Conservation (phyloP, 75 land plant genomes). For the Sequoiadendron giganteum region DNA sequence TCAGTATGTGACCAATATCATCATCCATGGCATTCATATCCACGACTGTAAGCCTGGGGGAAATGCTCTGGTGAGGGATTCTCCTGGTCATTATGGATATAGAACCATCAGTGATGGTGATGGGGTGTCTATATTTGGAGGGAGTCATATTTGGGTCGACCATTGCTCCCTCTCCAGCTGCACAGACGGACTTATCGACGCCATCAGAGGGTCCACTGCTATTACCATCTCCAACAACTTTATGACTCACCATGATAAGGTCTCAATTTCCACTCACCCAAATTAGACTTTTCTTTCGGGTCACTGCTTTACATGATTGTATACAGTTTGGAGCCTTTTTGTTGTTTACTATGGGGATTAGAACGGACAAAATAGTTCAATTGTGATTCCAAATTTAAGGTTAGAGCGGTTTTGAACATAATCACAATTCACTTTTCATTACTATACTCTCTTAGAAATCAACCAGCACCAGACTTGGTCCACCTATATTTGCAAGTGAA, state of each 20-base stretch:
- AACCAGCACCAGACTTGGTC: too few relatives aligned
- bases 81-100: constrained; percentile 22
- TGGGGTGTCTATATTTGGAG: constrained; percentile 36
- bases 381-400: too few relatives aligned
- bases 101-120: constrained; percentile 47
- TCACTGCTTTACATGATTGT: background rate
- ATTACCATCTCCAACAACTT: constrained; percentile 45
- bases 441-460: too few relatives aligned
- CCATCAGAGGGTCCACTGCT: constrained; percentile 33
- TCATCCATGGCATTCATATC: constrained; percentile 46
- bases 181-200: constrained; percentile 42
- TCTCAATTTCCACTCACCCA: constrained; percentile 10
- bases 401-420: too few relatives aligned
- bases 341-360: background rate
- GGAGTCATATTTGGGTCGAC: constrained; percentile 47
- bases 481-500: too few relatives aligned
- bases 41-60: constrained; percentile 32
- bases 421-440: too few relatives aligned
- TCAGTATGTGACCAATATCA: constrained; percentile 41
- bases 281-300: background rate
- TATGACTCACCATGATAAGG: constrained; percentile 38
- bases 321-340: background rate
- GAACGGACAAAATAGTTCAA: too few relatives aligned
- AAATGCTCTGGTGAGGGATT: constrained; percentile 29
- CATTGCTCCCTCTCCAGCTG: constrained; percentile 26